Percentiles rank a stretch among this genome's conserved stretches.
Evolutionary conservation across 225 moss, liverwort and hornwort species (phyloP).

Genomic region (Bryoerythrophyllum caledonicum): DNA sequence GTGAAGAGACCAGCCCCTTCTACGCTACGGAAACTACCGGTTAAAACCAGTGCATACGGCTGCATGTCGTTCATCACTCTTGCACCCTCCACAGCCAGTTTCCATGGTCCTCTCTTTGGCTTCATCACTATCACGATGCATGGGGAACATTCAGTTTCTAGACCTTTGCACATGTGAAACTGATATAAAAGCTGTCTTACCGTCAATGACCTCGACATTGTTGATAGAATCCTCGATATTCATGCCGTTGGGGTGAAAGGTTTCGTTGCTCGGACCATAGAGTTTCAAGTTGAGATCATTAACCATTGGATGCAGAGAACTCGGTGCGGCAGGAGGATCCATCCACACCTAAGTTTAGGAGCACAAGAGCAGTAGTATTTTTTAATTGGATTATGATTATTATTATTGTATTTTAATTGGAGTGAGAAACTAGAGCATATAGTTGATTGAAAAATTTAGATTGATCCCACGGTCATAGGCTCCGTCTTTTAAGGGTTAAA

Average conservation of each 20-base stretch:
- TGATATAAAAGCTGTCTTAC: slow-evolving; percentile 19
- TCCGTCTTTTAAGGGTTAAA: no score
- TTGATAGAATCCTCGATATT: slow-evolving; percentile 41
- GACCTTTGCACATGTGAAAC: neutral
- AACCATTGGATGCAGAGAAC: slow-evolving; percentile 59
- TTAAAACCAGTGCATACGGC: slow-evolving; percentile 43
- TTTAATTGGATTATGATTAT: no score
- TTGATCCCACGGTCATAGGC: no score
- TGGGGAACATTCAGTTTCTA: neutral
- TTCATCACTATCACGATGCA: slow-evolving; percentile 33
- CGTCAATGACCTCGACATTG: slow-evolving; percentile 66
- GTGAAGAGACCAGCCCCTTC: neutral
- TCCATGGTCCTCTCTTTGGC: slow-evolving; percentile 43
- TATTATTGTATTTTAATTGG: neutral
- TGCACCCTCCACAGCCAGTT: slow-evolving; percentile 38
- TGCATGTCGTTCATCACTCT: slow-evolving; percentile 38
- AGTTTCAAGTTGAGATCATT: slow-evolving; percentile 62
- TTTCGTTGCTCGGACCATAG: slow-evolving; percentile 23
- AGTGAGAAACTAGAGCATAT: no score
- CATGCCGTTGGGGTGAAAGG: slow-evolving; percentile 47
- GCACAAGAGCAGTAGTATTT: neutral
- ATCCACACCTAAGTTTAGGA: slow-evolving; percentile 64
- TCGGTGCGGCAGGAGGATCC: slow-evolving; percentile 66
- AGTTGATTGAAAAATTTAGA: no score
- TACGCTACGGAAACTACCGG: slow-evolving; percentile 21